Evolutionary conservation across 768 basidiomycete genomes (phyloP).

Genomic region (Imleria badia): DNA sequence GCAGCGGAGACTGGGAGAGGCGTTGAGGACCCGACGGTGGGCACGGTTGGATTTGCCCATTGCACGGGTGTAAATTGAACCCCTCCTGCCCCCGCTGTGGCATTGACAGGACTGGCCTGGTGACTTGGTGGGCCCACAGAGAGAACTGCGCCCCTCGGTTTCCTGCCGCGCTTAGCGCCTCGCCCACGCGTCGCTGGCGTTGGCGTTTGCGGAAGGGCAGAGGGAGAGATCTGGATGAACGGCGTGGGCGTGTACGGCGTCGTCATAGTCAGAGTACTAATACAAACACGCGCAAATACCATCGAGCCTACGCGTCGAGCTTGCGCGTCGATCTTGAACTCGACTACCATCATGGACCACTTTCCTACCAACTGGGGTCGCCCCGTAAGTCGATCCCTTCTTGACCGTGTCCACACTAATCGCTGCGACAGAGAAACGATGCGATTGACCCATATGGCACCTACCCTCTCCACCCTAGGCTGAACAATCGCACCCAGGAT

Average conservation of each 20-base stretch:
- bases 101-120: not conserved
- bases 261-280: conserved; percentile 15
- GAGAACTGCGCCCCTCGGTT: conserved; percentile 20
- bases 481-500: conserved; percentile 49
- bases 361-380: conserved; percentile 84
- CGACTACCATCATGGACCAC: conserved; percentile 62
- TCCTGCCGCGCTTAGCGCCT: conserved; percentile 28
- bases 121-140: conserved; percentile 10
- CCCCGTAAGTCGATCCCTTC: conserved; percentile 48
- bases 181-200: conserved; percentile 25
- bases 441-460: conserved; percentile 73
- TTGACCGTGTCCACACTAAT: not conserved
- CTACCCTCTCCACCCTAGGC: conserved; percentile 68
- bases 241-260: conserved; percentile 22
- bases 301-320: conserved; percentile 23
- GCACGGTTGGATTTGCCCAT: conserved; percentile 32
- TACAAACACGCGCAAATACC: conserved; percentile 21
- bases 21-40: conserved; percentile 6
- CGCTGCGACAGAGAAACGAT: conserved; percentile 62
- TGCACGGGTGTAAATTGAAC: conserved; percentile 38
- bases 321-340: conserved; percentile 17
- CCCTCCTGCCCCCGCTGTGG: not conserved
- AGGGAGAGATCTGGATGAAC: conserved; percentile 28
- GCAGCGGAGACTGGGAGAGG: conserved; percentile 10
- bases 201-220: conserved; percentile 17